Conservation (phyloP, 148 eudicot genomes). For the Vaccinium macrocarpon region DNA sequence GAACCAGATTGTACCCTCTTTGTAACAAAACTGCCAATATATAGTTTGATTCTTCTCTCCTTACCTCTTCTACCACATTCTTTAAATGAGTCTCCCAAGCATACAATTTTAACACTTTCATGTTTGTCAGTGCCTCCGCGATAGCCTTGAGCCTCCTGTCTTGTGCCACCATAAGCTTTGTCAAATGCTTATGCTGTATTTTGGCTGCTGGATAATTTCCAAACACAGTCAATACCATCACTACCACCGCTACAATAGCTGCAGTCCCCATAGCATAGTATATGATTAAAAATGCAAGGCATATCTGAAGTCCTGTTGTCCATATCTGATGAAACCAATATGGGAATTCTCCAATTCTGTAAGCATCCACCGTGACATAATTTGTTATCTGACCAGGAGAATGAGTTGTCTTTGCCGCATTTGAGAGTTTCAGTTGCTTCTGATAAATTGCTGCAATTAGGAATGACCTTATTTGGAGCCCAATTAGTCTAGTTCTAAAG, state of each 20-base stretch:
- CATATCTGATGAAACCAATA: conserved; percentile 60
- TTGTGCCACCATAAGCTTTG: conserved; percentile 52
- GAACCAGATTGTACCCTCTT: conserved; percentile 32
- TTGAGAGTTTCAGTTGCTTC: conserved; percentile 50
- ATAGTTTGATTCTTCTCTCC: conserved; percentile 38
- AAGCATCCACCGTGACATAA: conserved; percentile 55
- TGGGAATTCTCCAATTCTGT: conserved; percentile 58
- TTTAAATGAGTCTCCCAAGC: conserved; percentile 64
- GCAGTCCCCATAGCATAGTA: conserved; percentile 39
- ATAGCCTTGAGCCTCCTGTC: conserved; percentile 47
- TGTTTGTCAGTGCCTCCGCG: conserved; percentile 41
- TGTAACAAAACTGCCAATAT: conserved; percentile 31
- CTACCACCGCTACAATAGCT: conserved; percentile 34
- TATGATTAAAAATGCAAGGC: conserved; percentile 37
- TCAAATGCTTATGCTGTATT: conserved; percentile 43
- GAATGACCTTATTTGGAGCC: conserved; percentile 49
- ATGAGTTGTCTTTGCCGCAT: conserved; percentile 35
- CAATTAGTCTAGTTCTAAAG: conserved; percentile 49
- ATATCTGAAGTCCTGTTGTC: conserved; percentile 51
- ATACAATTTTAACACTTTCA: conserved; percentile 60
- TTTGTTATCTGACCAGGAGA: conserved; percentile 54
- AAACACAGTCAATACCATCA: conserved; percentile 32
- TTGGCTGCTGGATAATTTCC: conserved; percentile 55
- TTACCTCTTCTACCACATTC: conserved; percentile 31
- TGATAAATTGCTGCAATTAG: conserved; percentile 52